Conservation (phyloP, 1,139 yeast genomes). For the Magnusiomyces magnusii region DNA sequence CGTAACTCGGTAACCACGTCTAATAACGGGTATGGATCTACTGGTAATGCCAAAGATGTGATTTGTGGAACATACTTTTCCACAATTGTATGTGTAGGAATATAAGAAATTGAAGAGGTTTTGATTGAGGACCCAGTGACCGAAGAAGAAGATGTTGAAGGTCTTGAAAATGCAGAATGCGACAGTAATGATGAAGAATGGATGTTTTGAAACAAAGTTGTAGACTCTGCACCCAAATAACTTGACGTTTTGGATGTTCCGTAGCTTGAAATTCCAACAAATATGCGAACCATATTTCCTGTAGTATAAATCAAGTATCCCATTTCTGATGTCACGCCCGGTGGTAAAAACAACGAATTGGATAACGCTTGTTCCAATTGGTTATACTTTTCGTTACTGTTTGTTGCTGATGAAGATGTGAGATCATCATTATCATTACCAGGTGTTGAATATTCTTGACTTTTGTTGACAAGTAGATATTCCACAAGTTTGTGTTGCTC, state of each 20-base stretch:
- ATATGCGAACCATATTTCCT: slow-evolving; percentile 7
- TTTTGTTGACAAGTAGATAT: background rate
- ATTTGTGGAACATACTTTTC: background rate
- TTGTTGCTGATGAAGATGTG: slow-evolving; percentile 16
- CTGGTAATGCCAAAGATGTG: background rate
- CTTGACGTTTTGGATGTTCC: background rate
- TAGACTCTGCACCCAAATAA: background rate
- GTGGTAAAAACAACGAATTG: slow-evolving; percentile 11
- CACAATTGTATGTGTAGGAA: background rate
- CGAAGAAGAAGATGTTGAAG: background rate
- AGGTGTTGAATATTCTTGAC: slow-evolving; percentile 7
- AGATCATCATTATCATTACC: slow-evolving; percentile 11
- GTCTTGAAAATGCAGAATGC: background rate
- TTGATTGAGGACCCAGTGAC: background rate
- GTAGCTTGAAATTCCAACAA: slow-evolving; percentile 1
- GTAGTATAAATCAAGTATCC: slow-evolving; percentile 13
- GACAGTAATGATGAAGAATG: background rate
- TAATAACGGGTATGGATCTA: background rate
- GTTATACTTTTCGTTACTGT: background rate
- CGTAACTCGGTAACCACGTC: background rate
- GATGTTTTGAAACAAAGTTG: background rate
- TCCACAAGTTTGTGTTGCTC: slow-evolving; percentile 19
- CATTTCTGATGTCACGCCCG: slow-evolving; percentile 8
- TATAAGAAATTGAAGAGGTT: background rate
- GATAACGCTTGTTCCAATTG: slow-evolving; percentile 15